Evolutionary conservation across 805 yeast species (phyloP), one percentile per base, ranked within the genome.

Genomic region (Blastobotrys mokoenaii): DNA sequence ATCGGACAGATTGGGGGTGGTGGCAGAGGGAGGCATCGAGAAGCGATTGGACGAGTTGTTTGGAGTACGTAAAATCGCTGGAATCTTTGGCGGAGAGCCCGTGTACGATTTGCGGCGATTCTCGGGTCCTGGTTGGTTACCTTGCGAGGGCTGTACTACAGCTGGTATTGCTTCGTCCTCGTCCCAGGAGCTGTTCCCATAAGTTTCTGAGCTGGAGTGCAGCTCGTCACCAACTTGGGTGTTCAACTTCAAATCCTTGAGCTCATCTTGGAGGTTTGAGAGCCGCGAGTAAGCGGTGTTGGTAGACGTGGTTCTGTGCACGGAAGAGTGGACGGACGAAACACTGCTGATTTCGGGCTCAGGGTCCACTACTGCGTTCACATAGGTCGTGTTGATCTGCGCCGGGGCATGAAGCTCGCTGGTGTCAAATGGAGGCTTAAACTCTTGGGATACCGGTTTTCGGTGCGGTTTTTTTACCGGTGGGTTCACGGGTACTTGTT

Each of bases 241-340:
- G 8, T 22, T 22, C 27, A 22, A 8, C 27, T 22, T 22, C 27
- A 22, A 32, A 7, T 32, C 35, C 16, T n/a, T 34, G 10, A 29
- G n/a, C 8, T 40, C 44, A 4, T 45, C 39, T 14, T 17, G 18
- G 16, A 15, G 35, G 38, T 14, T 25, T 14, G 43, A 35, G 17
- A 34, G 15, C 15, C 40, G 14, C 3, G 49, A 46, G 27, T 46
- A 42, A 9, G 43, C 40, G 3, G 49, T 46, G 20, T 41, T 46
- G 3, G 49, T 32, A 12, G 46, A 42, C 7, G 46, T 41, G 2
- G 44, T 41, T 4, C 49, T 45, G 8, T 42, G 46, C 14, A 46
- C 49, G 12, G 45, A 43, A 6, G 48, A 41, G 20, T 15, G 38
- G 18, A 4, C 38, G 5, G 38, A 34, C n/a, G 34, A 31, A 17